phyloP scores from a whole-genome alignment of 2,329 filamentous ascomycete genomes.

The Lecanicillium sp. region DNA sequence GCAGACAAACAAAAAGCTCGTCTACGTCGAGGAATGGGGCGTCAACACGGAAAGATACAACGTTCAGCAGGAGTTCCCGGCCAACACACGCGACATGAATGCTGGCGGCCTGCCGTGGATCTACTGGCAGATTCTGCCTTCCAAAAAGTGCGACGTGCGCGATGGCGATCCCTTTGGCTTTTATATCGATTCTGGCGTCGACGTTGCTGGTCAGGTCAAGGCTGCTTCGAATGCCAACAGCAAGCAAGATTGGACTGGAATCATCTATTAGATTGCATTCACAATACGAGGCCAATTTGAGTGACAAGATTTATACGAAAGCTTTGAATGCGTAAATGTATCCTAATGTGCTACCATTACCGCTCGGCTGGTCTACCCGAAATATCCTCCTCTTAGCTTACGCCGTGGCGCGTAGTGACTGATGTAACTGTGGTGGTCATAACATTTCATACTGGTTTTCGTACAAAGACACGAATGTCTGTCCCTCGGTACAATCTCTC shows the following conservation, averaged over 20 bases:
- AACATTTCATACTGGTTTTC: no score
- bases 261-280: constrained; percentile 4
- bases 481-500: no score
- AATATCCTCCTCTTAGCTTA: no score
- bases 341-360: neutral
- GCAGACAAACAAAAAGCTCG: constrained; percentile 18
- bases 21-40: constrained; percentile 22
- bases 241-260: constrained; percentile 11
- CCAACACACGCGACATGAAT: constrained; percentile 20
- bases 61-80: constrained; percentile 14
- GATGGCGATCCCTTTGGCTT: constrained; percentile 10
- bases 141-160: constrained; percentile 1
- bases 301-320: neutral
- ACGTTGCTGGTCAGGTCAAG: constrained; percentile 8
- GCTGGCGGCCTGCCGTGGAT: constrained; percentile 19
- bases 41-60: constrained; percentile 8
- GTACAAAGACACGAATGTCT: no score
- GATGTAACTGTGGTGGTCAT: no score
- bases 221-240: constrained; percentile 6
- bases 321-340: neutral
- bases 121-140: constrained; percentile 25
- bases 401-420: neutral
- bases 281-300: neutral
- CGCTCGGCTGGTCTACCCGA: no score
- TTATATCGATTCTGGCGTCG: constrained; percentile 8